Conservation (phyloP, 2,329 filamentous ascomycete species). For the Penicillium sp. region DNA sequence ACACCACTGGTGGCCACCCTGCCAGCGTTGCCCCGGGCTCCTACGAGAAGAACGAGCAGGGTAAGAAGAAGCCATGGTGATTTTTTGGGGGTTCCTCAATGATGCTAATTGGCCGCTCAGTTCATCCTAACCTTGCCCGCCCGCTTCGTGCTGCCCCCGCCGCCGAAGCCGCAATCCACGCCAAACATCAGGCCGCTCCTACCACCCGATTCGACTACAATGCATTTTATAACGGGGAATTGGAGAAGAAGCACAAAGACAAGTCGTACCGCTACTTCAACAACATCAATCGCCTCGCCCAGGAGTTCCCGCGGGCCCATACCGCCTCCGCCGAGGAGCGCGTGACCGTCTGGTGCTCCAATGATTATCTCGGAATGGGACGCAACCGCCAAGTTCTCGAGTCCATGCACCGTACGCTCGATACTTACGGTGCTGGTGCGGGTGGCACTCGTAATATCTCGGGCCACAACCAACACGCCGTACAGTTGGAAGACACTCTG, state of each 20-base stretch:
- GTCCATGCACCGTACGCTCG: slow-evolving; percentile 91
- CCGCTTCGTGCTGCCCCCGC: slow-evolving; percentile 27
- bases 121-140: slow-evolving; percentile 25
- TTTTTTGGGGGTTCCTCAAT: background rate
- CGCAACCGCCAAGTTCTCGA: slow-evolving; percentile 82
- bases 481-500: slow-evolving; percentile 76
- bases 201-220: slow-evolving; percentile 81
- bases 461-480: slow-evolving; percentile 92
- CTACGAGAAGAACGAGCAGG: slow-evolving; percentile 52
- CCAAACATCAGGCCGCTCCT: slow-evolving; percentile 51
- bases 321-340: slow-evolving; percentile 79
- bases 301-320: slow-evolving; percentile 93
- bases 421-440: slow-evolving; percentile 91
- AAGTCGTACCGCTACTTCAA: slow-evolving; percentile 99
- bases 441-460: slow-evolving; percentile 97
- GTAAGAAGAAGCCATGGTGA: slow-evolving; percentile 36
- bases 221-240: slow-evolving; percentile 78
- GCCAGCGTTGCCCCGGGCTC: slow-evolving; percentile 69
- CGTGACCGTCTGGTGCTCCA: slow-evolving; percentile 98
- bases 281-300: slow-evolving; percentile 98
- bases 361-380: slow-evolving; percentile 98
- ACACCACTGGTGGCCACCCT: slow-evolving; percentile 75
- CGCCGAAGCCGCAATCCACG: slow-evolving; percentile 33
- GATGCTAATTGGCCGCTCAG: slow-evolving; percentile 18
- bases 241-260: slow-evolving; percentile 99